Evolutionary conservation across 768 basidiomycete species (phyloP).

Genomic region (Leucocoprinus sp.): DNA sequence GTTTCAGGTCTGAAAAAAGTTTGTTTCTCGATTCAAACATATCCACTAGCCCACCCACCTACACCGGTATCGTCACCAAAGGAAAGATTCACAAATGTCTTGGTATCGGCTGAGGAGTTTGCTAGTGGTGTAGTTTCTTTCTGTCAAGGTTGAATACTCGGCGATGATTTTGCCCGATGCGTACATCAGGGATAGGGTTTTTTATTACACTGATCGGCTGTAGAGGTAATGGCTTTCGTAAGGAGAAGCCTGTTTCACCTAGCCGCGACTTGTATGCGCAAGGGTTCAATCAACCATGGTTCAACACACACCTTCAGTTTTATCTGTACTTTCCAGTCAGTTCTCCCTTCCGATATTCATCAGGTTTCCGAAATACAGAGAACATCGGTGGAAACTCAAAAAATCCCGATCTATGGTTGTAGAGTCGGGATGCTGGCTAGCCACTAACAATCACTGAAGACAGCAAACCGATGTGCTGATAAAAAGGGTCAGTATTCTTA

Average conservation of each 20-base stretch:
- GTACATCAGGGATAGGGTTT: slow-evolving; percentile 29
- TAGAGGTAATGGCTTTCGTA: slow-evolving; percentile 22
- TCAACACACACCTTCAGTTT: slow-evolving; percentile 36
- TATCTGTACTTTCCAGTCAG: slow-evolving; percentile 29
- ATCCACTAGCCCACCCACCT: too few species aligned
- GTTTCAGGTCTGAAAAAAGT: too few species aligned
- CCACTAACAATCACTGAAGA: too few species aligned
- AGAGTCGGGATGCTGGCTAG: too few species aligned
- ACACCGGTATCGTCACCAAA: slow-evolving; percentile 28
- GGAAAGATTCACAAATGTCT: slow-evolving; percentile 28
- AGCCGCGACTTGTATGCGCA: slow-evolving; percentile 22
- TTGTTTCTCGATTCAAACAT: too few species aligned
- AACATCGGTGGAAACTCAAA: slow-evolving; percentile 24
- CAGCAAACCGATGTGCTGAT: too few species aligned
- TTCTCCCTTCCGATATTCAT: slow-evolving; percentile 28
- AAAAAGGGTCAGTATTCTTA: too few species aligned
- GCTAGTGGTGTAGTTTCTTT: slow-evolving; percentile 31
- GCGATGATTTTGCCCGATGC: slow-evolving; percentile 33
- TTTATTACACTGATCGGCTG: background rate
- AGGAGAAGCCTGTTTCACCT: slow-evolving; percentile 29
- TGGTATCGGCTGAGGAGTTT: slow-evolving; percentile 27
- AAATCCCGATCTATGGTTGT: slow-evolving; percentile 42
- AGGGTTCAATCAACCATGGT: slow-evolving; percentile 27
- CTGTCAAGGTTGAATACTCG: slow-evolving; percentile 32
- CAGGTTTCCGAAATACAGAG: slow-evolving; percentile 20